Evolutionary conservation across 345 rosid genomes (phyloP).

Genomic region (Boechera divaricarpa): DNA sequence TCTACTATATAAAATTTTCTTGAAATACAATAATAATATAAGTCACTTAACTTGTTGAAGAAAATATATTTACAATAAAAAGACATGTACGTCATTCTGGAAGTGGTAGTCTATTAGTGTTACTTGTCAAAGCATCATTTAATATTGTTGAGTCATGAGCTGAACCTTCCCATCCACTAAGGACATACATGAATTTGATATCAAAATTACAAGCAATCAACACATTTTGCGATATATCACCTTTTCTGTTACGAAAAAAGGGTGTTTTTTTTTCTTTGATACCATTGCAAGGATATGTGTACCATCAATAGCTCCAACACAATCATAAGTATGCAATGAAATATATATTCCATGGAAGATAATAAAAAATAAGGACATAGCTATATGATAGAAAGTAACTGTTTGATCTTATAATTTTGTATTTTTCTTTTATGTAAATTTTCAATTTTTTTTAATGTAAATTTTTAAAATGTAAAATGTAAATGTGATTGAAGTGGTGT

Average conservation of each 20-base stretch:
- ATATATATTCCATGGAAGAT: neutral
- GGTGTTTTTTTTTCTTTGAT: no score
- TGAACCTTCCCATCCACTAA: neutral
- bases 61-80: neutral
- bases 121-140: conserved; percentile 2
- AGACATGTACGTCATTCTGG: neutral
- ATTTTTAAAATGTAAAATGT: no score
- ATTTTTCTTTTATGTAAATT: no score
- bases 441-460: no score
- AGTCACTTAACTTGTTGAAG: neutral
- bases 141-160: neutral
- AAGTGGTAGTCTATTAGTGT: neutral
- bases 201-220: no score
- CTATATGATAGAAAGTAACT: neutral
- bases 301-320: neutral
- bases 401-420: no score
- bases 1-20: neutral
- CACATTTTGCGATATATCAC: no score
- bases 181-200: neutral
- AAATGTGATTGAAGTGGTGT: neutral
- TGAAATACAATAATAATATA: neutral
- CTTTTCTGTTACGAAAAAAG: no score
- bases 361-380: neutral
- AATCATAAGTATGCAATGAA: neutral
- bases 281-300: neutral